Base-by-base conservation (phyloP, 768 basidiomycete species). In the Mycena galopus region DNA sequence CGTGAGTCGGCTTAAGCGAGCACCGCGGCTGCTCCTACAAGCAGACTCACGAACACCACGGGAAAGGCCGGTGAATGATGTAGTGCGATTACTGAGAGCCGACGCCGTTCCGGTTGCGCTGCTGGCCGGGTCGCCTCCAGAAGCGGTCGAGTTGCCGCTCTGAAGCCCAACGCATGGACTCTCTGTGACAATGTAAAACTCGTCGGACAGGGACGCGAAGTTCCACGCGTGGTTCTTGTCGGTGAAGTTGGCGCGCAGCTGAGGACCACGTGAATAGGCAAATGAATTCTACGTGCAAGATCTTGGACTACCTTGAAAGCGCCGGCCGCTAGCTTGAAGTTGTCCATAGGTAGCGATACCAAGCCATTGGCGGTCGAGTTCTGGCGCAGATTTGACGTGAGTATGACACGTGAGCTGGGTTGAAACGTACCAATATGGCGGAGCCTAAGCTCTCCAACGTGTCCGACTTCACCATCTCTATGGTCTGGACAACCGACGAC, bases 211-310 rank as follows among this genome's bases (percentile, higher is more conserved):
- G n/a, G 44, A 17, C 37, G n/a, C 16, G 17, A 70, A 70, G 32
- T 32, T 64, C 7, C 53, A 51, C 2, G 25, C 23, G 23, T 63
- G 68, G 53, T 23, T 64, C 17, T 5, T 25, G 33, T 32, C n/a
- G 10, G 67, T 69, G 47, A 68, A 69, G 47, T 69, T 63, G 3
- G 68, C 61, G 37, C 68, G 53, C 23, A 69, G 14, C 53, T 30
- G 14, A n/a, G n/a, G n/a, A n/a, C n/a, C n/a, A 19, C 27, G 50
- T 51, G 25, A 10, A 14, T 25, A 16, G 27, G 25, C 29, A 30
- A 16, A n/a, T 16, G 53, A 30, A 16, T 6, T 10, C 39, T 2
- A n/a, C 27, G n/a, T 8, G 17, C 8, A 17, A 16, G n/a, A 5
- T 30, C 4, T 4, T 19, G 4, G 17, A n/a, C 17, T 17, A 55